Percentiles rank a stretch among this genome's conserved stretches.
Evolutionary conservation across 2,329 filamentous ascomycete species (phyloP).

Genomic region (Arachnomyces sp.): DNA sequence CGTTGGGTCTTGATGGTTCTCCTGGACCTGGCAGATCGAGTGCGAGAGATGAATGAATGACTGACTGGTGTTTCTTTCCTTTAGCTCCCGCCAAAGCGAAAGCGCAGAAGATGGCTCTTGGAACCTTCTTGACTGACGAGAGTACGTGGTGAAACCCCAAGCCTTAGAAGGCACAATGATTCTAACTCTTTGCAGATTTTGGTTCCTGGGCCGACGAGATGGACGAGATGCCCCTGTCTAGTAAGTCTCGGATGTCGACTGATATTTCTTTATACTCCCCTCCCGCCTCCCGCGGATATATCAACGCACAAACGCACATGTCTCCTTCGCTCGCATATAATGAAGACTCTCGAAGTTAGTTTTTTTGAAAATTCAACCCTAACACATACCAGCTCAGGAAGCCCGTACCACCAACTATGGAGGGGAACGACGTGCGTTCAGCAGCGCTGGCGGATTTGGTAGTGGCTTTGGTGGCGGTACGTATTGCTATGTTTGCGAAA

Average conservation of each 20-base stretch:
- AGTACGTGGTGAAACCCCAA: constrained; percentile 51
- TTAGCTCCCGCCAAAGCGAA: constrained; percentile 89
- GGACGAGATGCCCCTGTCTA: constrained; percentile 70
- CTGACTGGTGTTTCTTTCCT: constrained; percentile 15
- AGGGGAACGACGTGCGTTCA: constrained; percentile 43
- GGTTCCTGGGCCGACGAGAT: constrained; percentile 99
- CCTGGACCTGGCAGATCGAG: no score
- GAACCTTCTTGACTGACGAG: constrained; percentile 88
- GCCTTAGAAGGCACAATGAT: constrained; percentile 7
- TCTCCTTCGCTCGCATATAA: not conserved
- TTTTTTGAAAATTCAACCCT: constrained; percentile 15
- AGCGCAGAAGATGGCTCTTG: constrained; percentile 93
- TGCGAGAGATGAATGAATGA: constrained; percentile 5
- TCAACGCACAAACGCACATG: not conserved
- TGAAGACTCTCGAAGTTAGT: constrained; percentile 6
- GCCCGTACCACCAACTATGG: constrained; percentile 39
- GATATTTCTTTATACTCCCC: constrained; percentile 1
- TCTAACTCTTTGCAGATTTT: constrained; percentile 46
- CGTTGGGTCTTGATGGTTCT: no score
- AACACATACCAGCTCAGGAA: constrained; percentile 27
- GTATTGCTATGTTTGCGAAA: not conserved
- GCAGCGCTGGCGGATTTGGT: constrained; percentile 31
- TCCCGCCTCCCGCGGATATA: constrained; percentile 3
- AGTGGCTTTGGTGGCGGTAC: constrained; percentile 29
- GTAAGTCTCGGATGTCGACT: constrained; percentile 45